Base-by-base conservation (phyloP, 2,329 filamentous ascomycete genomes). In the Chrysosporium queenslandicum region DNA sequence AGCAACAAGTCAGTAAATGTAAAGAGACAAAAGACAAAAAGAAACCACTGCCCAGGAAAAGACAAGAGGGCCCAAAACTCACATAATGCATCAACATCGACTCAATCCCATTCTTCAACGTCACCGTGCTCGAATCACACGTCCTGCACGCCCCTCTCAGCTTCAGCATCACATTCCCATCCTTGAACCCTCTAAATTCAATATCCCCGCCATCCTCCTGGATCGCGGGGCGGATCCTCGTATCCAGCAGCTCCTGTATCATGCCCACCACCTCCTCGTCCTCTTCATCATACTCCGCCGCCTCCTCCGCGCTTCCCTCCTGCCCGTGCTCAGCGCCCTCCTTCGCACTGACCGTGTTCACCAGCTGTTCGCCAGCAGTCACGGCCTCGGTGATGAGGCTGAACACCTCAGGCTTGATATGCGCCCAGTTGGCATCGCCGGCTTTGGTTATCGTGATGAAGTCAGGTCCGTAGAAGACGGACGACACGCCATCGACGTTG, bases 141-240 rank as follows among this genome's bases (percentile, higher is more conserved):
- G 91, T 97, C 59, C 92, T 78, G 70, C 92, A 98, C 18, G 92
- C 92, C 14, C 92, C 92, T 46, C 91, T 78, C 62, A 98, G 71
- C 77, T 95, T 96, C 63, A 95, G 67, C 61, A 81, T 67, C n/a
- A 95, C 92, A 57, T 85, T 79, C 0, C 92, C 92, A 60, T 88
- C 79, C 59, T 89, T 79, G 63, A 97, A 97, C 0, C 91, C 91
- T 16, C 87, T 77, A 67, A 91, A 94, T 68, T 98, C 92, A 63
- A 98, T 97, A 67, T 98, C 92, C 42, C 92, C 92, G 45, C 92
- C 92, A 61, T 98, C 92, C 67, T 97, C 92, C 68, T 97, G 92
- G 57, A 98, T 98, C 0, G 91, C 87, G 0, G 92, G 92, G 40
- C 92, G 79, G 64, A 98, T 95, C 56, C 92, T 79, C 23, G 92